Conservation (phyloP, 2,329 filamentous ascomycete genomes). For the Alternaria consortialis region DNA sequence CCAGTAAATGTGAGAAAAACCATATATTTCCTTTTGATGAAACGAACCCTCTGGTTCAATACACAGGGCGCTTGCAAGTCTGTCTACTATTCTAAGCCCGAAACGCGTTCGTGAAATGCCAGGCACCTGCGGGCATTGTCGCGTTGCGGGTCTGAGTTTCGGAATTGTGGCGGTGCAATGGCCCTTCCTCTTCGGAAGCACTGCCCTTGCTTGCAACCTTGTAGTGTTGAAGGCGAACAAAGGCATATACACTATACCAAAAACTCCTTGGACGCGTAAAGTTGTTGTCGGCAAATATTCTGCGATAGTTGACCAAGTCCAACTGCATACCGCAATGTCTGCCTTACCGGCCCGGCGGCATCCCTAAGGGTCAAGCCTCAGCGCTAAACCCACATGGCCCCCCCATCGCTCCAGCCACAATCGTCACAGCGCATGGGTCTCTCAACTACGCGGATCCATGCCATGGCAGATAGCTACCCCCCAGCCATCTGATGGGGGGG, state of each 20-base stretch:
- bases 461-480: constrained; percentile 8
- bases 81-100: constrained; percentile 2
- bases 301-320: not conserved
- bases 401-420: constrained; percentile 15
- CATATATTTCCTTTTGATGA: not conserved
- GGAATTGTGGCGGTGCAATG: constrained; percentile 3
- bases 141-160: constrained; percentile 1
- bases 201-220: not conserved
- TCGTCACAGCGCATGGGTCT: constrained; percentile 11
- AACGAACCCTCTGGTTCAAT: not conserved
- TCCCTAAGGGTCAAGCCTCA: not conserved
- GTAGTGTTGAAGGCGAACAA: not conserved
- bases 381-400: constrained; percentile 11
- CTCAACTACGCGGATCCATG: constrained; percentile 2
- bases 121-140: not conserved
- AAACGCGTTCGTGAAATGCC: constrained; percentile 1
- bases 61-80: not conserved
- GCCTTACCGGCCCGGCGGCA: constrained; percentile 9
- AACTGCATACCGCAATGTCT: not conserved
- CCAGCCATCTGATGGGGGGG: constrained; percentile 14
- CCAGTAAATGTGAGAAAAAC: not conserved
- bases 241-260: not conserved
- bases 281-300: not conserved
- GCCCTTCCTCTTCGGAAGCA: not conserved
- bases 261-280: not conserved